Conservation (phyloP, 257 asterid genomes). For the Petunia axillaris region DNA sequence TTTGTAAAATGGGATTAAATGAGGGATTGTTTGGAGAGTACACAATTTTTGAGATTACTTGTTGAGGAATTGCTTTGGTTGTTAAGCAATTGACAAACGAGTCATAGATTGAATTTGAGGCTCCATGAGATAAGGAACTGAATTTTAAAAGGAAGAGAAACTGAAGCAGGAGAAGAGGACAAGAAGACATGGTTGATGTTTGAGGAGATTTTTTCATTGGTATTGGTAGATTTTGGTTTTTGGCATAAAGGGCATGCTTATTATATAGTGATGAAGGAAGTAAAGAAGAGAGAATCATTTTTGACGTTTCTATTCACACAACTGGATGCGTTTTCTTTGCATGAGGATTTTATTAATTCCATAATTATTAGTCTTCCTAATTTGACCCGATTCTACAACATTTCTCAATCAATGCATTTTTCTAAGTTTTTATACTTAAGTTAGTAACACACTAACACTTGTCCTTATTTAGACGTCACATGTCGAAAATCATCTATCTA, state of each 20-base stretch:
- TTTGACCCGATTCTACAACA: no score
- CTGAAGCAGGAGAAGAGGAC: neutral
- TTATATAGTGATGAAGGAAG: no score
- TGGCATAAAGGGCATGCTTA: neutral
- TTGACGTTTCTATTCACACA: no score
- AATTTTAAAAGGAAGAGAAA: neutral
- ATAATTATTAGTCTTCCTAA: no score
- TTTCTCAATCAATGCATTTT: no score
- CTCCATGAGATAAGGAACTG: neutral
- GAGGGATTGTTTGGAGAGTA: slow-evolving; percentile 36
- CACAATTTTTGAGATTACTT: slow-evolving; percentile 26
- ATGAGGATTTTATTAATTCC: no score
- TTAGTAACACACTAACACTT: no score
- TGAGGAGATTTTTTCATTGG: neutral
- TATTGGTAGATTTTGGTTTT: neutral
- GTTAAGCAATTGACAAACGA: slow-evolving; percentile 24
- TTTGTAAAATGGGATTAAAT: slow-evolving; percentile 34
- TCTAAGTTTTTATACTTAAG: no score
- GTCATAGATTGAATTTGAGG: neutral
- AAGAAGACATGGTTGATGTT: neutral
- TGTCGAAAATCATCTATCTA: no score
- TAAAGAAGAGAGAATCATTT: no score
- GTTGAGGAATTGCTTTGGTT: neutral
- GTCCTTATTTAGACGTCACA: no score
- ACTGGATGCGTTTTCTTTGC: no score